phyloP scores from a whole-genome alignment of 108 stramenopile species.

The Schizochytrium sp. region DNA sequence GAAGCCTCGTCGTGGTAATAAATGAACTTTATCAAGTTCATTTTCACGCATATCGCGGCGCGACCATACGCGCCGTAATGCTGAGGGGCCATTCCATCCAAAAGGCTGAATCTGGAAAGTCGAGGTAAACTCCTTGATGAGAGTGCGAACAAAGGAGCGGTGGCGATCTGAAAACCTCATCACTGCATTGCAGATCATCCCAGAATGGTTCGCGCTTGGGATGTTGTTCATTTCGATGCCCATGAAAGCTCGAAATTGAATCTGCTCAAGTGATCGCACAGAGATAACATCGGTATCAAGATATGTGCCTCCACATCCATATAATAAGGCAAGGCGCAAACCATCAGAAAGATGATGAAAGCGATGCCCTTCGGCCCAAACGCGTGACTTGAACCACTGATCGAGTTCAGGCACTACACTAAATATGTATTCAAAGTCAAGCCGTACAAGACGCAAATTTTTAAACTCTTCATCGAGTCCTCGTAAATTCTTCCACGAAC shows the following conservation, averaged over 20 bases:
- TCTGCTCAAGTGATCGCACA: neutral
- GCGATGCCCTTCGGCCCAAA: conserved; percentile 7
- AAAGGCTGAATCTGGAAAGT: neutral
- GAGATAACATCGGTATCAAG: conserved; percentile 5
- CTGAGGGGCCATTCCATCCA: conserved; percentile 11
- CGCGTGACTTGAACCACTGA: neutral
- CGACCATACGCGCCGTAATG: neutral
- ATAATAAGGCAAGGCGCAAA: neutral
- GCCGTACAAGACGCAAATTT: neutral
- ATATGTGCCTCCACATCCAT: conserved; percentile 17
- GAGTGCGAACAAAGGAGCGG: neutral
- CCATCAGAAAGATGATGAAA: conserved; percentile 38
- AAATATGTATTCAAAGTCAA: neutral
- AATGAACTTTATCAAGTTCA: neutral
- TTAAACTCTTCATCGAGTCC: neutral
- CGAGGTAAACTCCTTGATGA: neutral
- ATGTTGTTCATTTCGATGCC: neutral
- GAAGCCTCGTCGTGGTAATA: neutral
- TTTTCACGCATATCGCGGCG: neutral
- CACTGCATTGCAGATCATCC: conserved; percentile 21
- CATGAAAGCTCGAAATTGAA: neutral
- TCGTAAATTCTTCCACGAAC: neutral
- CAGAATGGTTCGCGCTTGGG: no score
- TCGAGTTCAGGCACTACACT: neutral
- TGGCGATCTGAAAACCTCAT: neutral